A percentile compares a stretch with the other conserved stretches of the same genome.
Evolutionary conservation across 2,329 filamentous ascomycete species (phyloP).

Genomic region (Acrodontium crateriforme): DNA sequence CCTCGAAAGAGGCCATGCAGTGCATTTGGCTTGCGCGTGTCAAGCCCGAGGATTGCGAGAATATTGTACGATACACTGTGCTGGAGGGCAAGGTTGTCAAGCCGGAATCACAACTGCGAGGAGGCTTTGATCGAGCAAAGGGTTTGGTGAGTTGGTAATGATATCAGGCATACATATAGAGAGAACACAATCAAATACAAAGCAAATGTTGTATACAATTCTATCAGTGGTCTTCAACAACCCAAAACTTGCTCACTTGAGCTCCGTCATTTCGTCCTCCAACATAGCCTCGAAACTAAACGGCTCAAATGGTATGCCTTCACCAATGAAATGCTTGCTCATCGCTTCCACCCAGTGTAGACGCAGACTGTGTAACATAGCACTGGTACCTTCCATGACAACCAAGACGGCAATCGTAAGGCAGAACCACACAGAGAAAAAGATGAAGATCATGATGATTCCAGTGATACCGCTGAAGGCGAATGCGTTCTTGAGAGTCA

Average conservation of each 20-base stretch:
- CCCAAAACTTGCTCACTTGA: constrained; percentile 16
- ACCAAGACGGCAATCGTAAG: constrained; percentile 70
- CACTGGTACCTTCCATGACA: constrained; percentile 90
- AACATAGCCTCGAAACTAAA: constrained; percentile 77
- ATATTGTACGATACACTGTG: constrained; percentile 76
- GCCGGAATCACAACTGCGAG: constrained; percentile 69
- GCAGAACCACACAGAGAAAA: constrained; percentile 83
- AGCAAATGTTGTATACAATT: no score
- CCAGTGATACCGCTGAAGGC: constrained; percentile 45
- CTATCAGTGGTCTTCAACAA: no score
- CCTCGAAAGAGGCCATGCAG: constrained; percentile 50
- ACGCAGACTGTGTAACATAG: constrained; percentile 85
- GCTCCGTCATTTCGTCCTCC: constrained; percentile 53
- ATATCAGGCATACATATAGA: no score
- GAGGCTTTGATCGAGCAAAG: constrained; percentile 73
- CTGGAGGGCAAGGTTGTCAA: constrained; percentile 91
- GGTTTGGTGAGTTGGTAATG: constrained; percentile 74
- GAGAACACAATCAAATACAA: no score
- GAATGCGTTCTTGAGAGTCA: constrained; percentile 78
- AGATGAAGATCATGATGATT: constrained; percentile 65
- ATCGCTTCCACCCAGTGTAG: constrained; percentile 96
- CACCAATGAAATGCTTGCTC: constrained; percentile 92
- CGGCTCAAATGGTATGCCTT: constrained; percentile 66
- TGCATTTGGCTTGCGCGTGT: constrained; percentile 88
- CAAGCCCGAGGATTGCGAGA: constrained; percentile 79